phyloP scores from a whole-genome alignment of 768 basidiomycete species.

The Phanerodontia chrysosporium region DNA sequence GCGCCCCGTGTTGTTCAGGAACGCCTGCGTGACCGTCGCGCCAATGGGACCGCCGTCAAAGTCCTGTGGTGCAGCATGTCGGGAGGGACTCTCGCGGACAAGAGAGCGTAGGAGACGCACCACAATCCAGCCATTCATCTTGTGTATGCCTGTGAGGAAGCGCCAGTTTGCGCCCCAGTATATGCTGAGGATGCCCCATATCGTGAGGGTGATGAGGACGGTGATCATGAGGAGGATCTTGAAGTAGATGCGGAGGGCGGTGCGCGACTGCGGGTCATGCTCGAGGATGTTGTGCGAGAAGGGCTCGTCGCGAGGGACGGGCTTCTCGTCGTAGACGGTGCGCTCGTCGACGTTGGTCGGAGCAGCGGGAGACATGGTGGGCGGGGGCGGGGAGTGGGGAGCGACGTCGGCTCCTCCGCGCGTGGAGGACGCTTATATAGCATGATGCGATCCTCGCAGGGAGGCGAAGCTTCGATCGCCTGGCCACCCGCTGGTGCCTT shows the following conservation, averaged over 20 bases:
- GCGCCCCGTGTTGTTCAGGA: constrained; percentile 27
- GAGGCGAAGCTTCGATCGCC: no score
- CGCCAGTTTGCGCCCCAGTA: constrained; percentile 50
- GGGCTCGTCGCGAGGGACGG: constrained; percentile 1
- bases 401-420: no score
- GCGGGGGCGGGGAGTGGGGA: neutral
- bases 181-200: constrained; percentile 50
- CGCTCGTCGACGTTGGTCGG: neutral
- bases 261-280: constrained; percentile 15
- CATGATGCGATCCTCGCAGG: no score
- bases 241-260: constrained; percentile 37
- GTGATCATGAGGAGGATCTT: constrained; percentile 35
- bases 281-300: constrained; percentile 10
- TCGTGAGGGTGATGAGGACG: constrained; percentile 30
- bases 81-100: neutral
- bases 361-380: neutral
- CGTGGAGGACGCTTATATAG: no score
- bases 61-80: constrained; percentile 35
- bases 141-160: constrained; percentile 27
- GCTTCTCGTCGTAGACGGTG: constrained; percentile 3
- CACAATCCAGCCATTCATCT: constrained; percentile 53
- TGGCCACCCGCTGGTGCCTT: no score
- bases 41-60: constrained; percentile 58
- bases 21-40: constrained; percentile 35
- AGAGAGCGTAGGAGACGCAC: constrained; percentile 32